Base-by-base conservation (phyloP, 2,329 filamentous ascomycete genomes). In the Talaromyces sp. region DNA sequence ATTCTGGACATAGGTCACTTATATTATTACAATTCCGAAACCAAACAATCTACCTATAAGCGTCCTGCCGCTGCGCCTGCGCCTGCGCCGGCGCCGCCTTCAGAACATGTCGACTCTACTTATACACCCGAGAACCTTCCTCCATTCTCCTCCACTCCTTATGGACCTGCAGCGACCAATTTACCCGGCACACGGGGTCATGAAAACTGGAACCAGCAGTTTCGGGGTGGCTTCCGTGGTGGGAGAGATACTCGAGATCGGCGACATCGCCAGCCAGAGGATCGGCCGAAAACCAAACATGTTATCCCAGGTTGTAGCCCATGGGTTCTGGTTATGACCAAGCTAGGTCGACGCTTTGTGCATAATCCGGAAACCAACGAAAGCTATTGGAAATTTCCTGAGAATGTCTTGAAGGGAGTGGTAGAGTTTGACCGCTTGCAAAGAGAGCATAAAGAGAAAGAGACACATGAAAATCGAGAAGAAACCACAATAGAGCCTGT, bases 301-400 rank as follows among this genome's bases (percentile, higher is more conserved):
- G 71, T 82, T 6, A 94, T 99, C 52, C 92, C 92, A 0, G 88
- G 88, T 2, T 90, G 86, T 67, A 88, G 89, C 67, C 90, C 92
- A 17, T 99, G 94, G 94, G 77, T 96, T 0, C 79, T 99, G 3
- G 91, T 99, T n/a, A 90, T 89, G 71, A 99, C 94, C 0, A 97
- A 91, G 71, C 86, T 93, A 63, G 90, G 91, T 24, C 83, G 94
- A 60, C 85, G 92, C 57, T 99, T 99, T 70, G 92, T 92, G 2
- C 90, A 96, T 78, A 96, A 99, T 66, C 85, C 87, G 0, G 83
- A 84, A 58, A 96, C 93, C 65, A 90, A 93, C 41, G 83, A 92
- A 66, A 97, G 92, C 74, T 92, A 92, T 74, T 99, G 95, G 94
- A 91, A 91, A 69, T 94, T 97, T 68, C 94, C 94, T 0, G 85